phyloP scores from a whole-genome alignment of 768 basidiomycete species.

The Obba rivulosa region DNA sequence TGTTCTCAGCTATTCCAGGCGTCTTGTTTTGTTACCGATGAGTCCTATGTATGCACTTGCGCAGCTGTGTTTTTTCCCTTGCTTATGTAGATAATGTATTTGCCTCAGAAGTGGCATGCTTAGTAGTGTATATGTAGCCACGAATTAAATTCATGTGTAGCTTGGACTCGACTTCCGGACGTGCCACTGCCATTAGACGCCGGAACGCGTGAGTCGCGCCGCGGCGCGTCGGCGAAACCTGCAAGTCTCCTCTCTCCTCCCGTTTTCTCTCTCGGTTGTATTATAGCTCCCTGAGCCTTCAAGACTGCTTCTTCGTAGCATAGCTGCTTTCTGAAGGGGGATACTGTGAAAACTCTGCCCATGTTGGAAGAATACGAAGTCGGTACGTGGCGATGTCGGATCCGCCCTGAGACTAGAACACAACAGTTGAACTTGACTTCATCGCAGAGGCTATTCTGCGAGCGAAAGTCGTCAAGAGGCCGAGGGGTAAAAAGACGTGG shows the following conservation, averaged over 20 bases:
- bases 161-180: neutral
- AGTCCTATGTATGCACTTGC: neutral
- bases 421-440: neutral
- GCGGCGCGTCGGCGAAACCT: slow-evolving; percentile 3
- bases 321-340: slow-evolving; percentile 32
- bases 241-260: neutral
- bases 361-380: slow-evolving; percentile 55
- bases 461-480: slow-evolving; percentile 29
- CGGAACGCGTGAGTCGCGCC: slow-evolving; percentile 2
- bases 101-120: slow-evolving; percentile 8
- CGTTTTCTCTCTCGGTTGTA: neutral
- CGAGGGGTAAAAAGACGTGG: slow-evolving; percentile 17
- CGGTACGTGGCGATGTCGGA: no score
- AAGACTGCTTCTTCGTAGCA: no score
- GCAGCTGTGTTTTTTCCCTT: no score
- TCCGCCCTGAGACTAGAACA: no score
- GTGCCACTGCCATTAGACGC: slow-evolving; percentile 1
- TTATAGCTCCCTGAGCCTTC: no score
- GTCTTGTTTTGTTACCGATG: neutral
- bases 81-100: neutral
- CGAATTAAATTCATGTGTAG: neutral
- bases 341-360: no score
- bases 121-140: neutral
- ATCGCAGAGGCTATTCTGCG: slow-evolving; percentile 44
- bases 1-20: neutral